Evolutionary conservation across 2,329 filamentous ascomycete genomes (phyloP).

Genomic region (Plenodomus lindquistii): DNA sequence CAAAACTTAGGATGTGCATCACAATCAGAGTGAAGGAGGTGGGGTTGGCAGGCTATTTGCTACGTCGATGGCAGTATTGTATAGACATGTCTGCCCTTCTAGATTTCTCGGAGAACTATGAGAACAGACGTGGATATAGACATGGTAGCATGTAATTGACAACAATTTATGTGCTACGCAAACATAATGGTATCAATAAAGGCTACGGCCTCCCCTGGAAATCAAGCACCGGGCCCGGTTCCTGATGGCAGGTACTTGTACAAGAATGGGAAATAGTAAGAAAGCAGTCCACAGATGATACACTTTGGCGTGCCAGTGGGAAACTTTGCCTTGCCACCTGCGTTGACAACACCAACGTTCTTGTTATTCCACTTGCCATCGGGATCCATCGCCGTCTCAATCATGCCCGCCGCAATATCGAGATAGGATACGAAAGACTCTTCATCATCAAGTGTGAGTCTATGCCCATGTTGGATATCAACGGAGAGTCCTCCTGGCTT

Average conservation of each 20-base stretch:
- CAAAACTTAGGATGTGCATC: too few relatives aligned
- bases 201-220: too few relatives aligned
- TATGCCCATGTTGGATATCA: slow-evolving; percentile 48
- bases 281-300: slow-evolving; percentile 37
- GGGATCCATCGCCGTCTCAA: slow-evolving; percentile 46
- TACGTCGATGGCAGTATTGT: too few relatives aligned
- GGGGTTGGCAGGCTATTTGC: too few relatives aligned
- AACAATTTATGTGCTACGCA: too few relatives aligned
- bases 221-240: not conserved
- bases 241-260: slow-evolving; percentile 1
- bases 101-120: too few relatives aligned
- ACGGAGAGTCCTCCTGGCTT: slow-evolving; percentile 49
- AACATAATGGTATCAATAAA: too few relatives aligned
- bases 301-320: slow-evolving; percentile 38
- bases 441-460: slow-evolving; percentile 44
- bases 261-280: slow-evolving; percentile 5
- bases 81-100: too few relatives aligned
- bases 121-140: too few relatives aligned
- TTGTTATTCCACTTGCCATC: slow-evolving; percentile 26
- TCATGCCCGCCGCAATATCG: slow-evolving; percentile 55
- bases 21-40: too few relatives aligned
- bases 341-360: slow-evolving; percentile 37
- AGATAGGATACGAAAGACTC: slow-evolving; percentile 48
- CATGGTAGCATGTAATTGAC: too few relatives aligned
- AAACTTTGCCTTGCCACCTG: slow-evolving; percentile 38